These are phyloP conservation scores for Monosporozyma unispora DNA, from an alignment of 805 yeast species.

Conservation along the genomic window DNA sequence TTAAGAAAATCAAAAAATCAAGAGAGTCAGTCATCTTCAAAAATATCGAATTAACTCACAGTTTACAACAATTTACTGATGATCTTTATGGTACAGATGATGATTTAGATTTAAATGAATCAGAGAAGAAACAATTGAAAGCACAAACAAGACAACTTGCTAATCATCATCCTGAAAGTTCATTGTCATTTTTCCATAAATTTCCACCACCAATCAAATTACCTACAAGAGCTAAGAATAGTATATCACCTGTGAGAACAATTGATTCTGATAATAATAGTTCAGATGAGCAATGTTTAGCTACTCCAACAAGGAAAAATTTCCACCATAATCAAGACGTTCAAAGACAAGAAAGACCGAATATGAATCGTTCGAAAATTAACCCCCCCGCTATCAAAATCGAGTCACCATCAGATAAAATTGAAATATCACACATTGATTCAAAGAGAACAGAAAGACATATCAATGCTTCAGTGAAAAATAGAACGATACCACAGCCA, in stretches of 20 bases:
- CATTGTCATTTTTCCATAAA: constrained; percentile 9
- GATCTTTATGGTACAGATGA: constrained; percentile 27
- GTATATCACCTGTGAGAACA: not conserved
- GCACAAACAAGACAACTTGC: not conserved
- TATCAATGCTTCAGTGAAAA: constrained; percentile 17
- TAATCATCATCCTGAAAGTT: constrained; percentile 2
- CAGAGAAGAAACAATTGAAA: not conserved
- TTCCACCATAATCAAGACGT: constrained; percentile 9
- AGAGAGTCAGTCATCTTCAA: constrained; percentile 22
- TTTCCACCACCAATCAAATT: constrained; percentile 3
- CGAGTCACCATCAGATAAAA: constrained; percentile 3
- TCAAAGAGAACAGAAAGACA: constrained; percentile 8
- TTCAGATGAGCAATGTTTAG: constrained; percentile 4
- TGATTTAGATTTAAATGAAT: not conserved
- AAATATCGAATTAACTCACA: constrained; percentile 25
- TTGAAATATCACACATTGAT: not conserved
- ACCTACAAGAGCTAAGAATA: constrained; percentile 2
- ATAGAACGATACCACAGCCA: not conserved
- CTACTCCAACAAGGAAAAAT: constrained; percentile 21
- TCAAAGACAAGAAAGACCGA: not conserved
- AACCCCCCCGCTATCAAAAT: not conserved
- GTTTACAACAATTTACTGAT: constrained; percentile 30
- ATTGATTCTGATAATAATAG: constrained; percentile 2
- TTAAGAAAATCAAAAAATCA: constrained; percentile 22
- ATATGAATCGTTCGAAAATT: not conserved